A percentile compares a stretch with the other conserved stretches of the same genome.
phyloP scores from a whole-genome alignment of 768 basidiomycete genomes.

The Cyathus striatus region DNA sequence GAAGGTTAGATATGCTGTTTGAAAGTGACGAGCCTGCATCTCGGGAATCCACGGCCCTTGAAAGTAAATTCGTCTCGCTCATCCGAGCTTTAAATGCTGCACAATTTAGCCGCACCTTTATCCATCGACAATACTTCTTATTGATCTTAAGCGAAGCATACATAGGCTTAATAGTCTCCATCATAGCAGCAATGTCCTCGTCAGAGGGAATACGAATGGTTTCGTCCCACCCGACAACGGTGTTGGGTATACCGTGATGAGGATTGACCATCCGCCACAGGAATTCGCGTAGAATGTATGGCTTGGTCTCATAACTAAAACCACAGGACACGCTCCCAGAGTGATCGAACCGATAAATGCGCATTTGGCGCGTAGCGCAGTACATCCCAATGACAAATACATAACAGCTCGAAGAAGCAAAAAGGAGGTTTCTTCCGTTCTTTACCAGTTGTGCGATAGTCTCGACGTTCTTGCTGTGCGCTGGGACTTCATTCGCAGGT shows the following conservation, averaged over 20 bases:
- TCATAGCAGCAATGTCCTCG: background rate
- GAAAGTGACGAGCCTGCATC: too few relatives aligned
- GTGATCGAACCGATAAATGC: conserved; percentile 2
- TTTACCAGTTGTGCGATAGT: background rate
- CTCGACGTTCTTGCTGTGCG: background rate
- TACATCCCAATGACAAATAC: conserved; percentile 2
- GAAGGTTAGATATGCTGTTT: background rate
- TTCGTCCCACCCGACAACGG: background rate
- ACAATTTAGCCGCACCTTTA: background rate
- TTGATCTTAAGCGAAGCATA: background rate
- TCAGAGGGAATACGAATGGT: background rate
- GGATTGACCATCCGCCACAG: conserved; percentile 1
- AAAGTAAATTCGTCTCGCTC: background rate
- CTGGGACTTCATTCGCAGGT: background rate
- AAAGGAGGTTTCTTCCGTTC: background rate
- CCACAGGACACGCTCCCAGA: background rate
- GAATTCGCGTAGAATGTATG: background rate
- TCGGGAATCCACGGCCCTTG: too few relatives aligned
- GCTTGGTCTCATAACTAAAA: background rate
- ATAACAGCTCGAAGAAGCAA: background rate
- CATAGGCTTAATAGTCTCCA: background rate
- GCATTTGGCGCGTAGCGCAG: background rate
- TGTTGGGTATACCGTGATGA: background rate
- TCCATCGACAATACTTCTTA: background rate
- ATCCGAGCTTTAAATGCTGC: background rate